A percentile compares a stretch with the other conserved stretches of the same genome.
These are phyloP conservation scores for Begonia peltatifolia DNA, from an alignment of 306 rosid species.

Conservation along the genomic window DNA sequence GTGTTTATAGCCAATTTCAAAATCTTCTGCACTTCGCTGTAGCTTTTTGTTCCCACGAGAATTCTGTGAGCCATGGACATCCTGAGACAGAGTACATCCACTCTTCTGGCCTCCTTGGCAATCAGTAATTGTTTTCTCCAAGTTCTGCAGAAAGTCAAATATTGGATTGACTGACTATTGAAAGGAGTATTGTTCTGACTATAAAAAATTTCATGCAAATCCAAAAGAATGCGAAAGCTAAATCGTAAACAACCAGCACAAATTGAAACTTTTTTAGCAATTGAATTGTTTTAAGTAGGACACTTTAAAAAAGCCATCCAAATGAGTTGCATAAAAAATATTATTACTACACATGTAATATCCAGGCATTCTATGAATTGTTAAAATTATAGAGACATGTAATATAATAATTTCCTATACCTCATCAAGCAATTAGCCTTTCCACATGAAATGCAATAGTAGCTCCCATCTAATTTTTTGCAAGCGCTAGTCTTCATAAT, in stretches of 20 bases:
- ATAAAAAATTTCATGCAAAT: not conserved
- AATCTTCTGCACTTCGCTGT: slow-evolving; percentile 35
- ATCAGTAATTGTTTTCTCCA: slow-evolving; percentile 69
- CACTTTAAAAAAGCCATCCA: no score
- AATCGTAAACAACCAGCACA: no score
- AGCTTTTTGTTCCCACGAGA: slow-evolving; percentile 45
- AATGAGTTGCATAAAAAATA: no score
- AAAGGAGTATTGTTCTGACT: not conserved
- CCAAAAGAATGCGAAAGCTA: not conserved
- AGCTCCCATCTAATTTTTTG: slow-evolving; percentile 58
- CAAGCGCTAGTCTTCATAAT: slow-evolving; percentile 34
- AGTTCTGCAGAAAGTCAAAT: slow-evolving; percentile 36
- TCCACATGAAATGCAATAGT: slow-evolving; percentile 66
- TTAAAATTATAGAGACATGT: no score
- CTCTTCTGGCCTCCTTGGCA: slow-evolving; percentile 91
- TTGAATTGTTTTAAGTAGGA: no score
- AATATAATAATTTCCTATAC: slow-evolving; percentile 16
- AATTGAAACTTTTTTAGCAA: no score
- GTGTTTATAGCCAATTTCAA: slow-evolving; percentile 47
- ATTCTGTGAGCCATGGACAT: slow-evolving; percentile 55
- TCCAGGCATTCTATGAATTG: no score
- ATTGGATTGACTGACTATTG: not conserved
- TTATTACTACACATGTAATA: no score
- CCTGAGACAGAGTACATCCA: slow-evolving; percentile 57
- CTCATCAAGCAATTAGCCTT: slow-evolving; percentile 66